Percentiles rank a stretch among this genome's conserved stretches.
phyloP scores from a whole-genome alignment of 1,284 basidiomycete genomes.

The Malassezia brasiliensis region DNA sequence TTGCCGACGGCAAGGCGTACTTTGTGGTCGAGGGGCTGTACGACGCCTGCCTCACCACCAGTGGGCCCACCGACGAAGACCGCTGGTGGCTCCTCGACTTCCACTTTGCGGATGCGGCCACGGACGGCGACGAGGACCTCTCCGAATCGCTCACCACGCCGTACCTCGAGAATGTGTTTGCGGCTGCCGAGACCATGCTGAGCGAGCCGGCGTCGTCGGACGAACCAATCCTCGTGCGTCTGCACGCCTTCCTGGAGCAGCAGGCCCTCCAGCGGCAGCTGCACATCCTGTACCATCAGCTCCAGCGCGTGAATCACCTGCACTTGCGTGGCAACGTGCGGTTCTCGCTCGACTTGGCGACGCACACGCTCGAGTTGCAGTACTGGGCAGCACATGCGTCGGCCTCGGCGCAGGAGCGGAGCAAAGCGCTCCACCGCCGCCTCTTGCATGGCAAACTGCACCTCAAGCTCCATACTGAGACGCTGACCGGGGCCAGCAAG shows the following conservation, averaged over 20 bases:
- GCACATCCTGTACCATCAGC: constrained; percentile 39
- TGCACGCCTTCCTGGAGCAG: constrained; percentile 36
- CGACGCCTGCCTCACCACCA: constrained; percentile 54
- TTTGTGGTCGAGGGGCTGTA: constrained; percentile 68
- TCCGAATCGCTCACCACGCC: background rate
- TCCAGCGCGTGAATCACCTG: constrained; percentile 26
- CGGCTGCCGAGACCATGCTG: constrained; percentile 6
- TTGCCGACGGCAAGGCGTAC: constrained; percentile 68
- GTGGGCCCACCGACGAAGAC: constrained; percentile 53
- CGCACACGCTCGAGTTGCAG: constrained; percentile 22
- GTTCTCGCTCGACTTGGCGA: constrained; percentile 17
- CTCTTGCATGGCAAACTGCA: constrained; percentile 5
- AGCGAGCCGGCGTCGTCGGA: background rate
- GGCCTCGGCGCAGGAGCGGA: background rate
- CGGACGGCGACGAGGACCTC: constrained; percentile 3
- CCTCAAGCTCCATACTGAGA: background rate
- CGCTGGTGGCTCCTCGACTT: constrained; percentile 42
- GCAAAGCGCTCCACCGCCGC: background rate
- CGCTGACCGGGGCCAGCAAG: background rate
- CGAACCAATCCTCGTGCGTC: constrained; percentile 24
- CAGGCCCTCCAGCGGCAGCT: constrained; percentile 41
- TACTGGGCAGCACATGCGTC: constrained; percentile 23
- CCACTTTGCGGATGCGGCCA: constrained; percentile 19
- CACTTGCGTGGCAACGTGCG: constrained; percentile 33
- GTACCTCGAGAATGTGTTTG: constrained; percentile 3